phyloP scores from a whole-genome alignment of 768 basidiomycete species.

The Krasilnikovozyma curviuscula region DNA sequence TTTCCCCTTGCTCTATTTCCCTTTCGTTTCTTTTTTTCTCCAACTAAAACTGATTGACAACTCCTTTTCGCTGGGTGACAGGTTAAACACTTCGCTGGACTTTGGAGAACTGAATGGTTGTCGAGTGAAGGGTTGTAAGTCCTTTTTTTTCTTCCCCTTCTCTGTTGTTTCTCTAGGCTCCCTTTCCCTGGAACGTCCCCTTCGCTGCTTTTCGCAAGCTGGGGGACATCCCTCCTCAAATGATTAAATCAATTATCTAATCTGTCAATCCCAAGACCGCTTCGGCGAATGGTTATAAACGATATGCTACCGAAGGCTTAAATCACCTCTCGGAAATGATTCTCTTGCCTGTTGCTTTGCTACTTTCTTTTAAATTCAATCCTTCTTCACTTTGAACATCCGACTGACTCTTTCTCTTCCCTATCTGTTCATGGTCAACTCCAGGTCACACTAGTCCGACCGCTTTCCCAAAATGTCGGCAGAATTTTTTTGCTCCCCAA shows the following conservation, averaged over 20 bases:
- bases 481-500: not conserved
- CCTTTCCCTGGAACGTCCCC: not conserved
- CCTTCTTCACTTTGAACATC: not conserved
- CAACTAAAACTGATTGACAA: no score
- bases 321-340: slow-evolving; percentile 13
- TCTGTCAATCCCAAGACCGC: slow-evolving; percentile 4
- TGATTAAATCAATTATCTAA: slow-evolving; percentile 3
- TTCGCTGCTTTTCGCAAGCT: not conserved
- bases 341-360: slow-evolving; percentile 4
- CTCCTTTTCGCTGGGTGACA: no score
- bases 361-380: not conserved
- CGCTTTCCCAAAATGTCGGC: not conserved
- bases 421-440: not conserved
- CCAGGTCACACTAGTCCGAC: not conserved
- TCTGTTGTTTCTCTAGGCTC: not conserved
- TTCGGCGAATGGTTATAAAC: not conserved
- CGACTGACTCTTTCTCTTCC: not conserved
- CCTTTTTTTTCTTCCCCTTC: not conserved
- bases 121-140: slow-evolving; percentile 13
- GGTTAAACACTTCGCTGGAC: no score
- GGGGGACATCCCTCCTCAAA: no score
- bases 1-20: not conserved
- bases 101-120: not conserved
- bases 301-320: not conserved
- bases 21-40: not conserved